These are phyloP conservation scores for Salvia sclarea DNA, from an alignment of 305 asterid genomes.

Conservation along the genomic window DNA sequence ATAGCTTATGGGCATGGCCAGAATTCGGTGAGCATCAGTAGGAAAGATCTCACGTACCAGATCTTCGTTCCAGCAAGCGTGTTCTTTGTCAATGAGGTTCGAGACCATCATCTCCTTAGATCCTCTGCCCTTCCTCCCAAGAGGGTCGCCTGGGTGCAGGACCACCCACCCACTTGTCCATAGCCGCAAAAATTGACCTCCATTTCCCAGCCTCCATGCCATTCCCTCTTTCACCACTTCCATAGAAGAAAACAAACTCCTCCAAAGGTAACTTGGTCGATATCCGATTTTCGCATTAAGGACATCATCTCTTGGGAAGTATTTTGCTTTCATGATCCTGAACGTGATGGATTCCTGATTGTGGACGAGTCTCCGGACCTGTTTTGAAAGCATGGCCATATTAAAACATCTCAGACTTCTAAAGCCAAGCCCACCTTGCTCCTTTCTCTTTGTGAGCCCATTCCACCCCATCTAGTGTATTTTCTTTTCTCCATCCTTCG, in stretches of 20 bases:
- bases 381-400: not conserved
- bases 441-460: not conserved
- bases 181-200: accelerated
- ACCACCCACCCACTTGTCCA: not conserved
- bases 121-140: too few relatives aligned
- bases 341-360: not conserved
- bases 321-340: not conserved
- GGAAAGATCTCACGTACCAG: too few relatives aligned
- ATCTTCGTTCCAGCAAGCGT: too few relatives aligned
- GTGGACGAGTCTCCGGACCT: not conserved
- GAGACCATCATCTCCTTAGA: too few relatives aligned
- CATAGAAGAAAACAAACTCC: not conserved
- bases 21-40: too few relatives aligned
- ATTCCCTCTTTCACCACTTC: not conserved
- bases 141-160: too few relatives aligned
- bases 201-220: not conserved
- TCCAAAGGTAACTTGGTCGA: not conserved
- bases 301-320: not conserved
- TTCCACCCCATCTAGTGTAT: not conserved
- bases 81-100: too few relatives aligned
- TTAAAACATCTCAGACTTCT: too few relatives aligned
- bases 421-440: not conserved
- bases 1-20: too few relatives aligned
- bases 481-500: not conserved
- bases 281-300: not conserved